Conservation (phyloP, 2,329 filamentous ascomycete genomes). For the Cercospora sp. region DNA sequence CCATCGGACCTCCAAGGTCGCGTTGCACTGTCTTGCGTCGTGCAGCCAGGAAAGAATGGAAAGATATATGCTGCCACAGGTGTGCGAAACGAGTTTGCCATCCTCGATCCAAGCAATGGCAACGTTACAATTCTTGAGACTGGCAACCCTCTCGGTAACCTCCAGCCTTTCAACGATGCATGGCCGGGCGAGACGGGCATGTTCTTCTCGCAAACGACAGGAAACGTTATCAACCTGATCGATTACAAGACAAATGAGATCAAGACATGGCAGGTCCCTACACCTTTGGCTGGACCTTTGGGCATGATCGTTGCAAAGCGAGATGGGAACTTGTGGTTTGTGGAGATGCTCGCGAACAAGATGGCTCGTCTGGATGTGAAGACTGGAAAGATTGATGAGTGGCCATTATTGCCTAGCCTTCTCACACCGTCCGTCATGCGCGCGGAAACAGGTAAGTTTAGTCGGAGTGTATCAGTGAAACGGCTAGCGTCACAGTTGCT, state of each 20-base stretch:
- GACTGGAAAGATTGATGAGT: conserved; percentile 24
- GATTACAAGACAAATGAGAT: conserved; percentile 27
- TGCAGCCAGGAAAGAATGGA: conserved; percentile 29
- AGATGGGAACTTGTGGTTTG: conserved; percentile 28
- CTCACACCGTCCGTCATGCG: conserved; percentile 28
- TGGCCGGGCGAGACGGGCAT: conserved; percentile 29
- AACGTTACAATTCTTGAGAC: conserved; percentile 24
- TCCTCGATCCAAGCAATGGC: conserved; percentile 22
- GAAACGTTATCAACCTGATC: conserved; percentile 27
- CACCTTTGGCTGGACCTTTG: conserved; percentile 25
- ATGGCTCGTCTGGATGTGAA: conserved; percentile 26
- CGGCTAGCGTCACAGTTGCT: too few relatives aligned
- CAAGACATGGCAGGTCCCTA: conserved; percentile 24
- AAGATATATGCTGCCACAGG: conserved; percentile 28
- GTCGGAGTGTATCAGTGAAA: too few relatives aligned
- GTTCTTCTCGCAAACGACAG: conserved; percentile 30
- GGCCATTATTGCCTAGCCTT: conserved; percentile 20
- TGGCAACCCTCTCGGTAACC: conserved; percentile 26
- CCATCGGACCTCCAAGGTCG: conserved; percentile 22
- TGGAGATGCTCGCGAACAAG: conserved; percentile 30
- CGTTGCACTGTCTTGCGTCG: conserved; percentile 24
- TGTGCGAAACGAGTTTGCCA: conserved; percentile 27
- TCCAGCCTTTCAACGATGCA: conserved; percentile 30
- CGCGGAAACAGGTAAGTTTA: conserved; percentile 19
- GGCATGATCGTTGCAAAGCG: conserved; percentile 23